phyloP scores from a whole-genome alignment of 2,329 filamentous ascomycete genomes.

The Fusarium continuum region DNA sequence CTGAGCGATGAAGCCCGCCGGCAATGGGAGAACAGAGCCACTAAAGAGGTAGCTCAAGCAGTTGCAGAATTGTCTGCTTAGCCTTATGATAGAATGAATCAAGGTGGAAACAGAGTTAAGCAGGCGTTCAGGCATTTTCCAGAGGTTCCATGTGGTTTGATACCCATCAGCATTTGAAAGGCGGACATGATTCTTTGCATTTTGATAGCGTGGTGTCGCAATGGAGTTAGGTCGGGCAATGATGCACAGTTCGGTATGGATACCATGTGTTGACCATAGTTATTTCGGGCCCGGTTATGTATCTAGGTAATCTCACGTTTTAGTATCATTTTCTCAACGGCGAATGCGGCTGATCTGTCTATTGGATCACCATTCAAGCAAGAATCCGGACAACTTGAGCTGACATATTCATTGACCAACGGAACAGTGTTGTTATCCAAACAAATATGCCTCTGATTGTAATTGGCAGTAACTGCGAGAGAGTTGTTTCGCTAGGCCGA shows the following conservation, averaged over 20 bases:
- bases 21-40: conserved; percentile 79
- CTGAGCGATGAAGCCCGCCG: conserved; percentile 73
- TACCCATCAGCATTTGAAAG: conserved; percentile 48
- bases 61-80: conserved; percentile 66
- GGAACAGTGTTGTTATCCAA: too few species aligned
- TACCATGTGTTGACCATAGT: conserved; percentile 26
- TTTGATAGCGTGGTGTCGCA: conserved; percentile 42
- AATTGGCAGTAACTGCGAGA: neutral
- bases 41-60: conserved; percentile 80
- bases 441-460: neutral
- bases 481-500: neutral
- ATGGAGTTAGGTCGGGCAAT: conserved; percentile 37
- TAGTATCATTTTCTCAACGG: conserved; percentile 24
- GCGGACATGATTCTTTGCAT: conserved; percentile 41
- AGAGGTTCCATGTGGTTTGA: conserved; percentile 45
- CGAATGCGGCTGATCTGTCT: neutral
- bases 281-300: conserved; percentile 27
- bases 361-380: neutral
- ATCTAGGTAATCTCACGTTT: conserved; percentile 32
- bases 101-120: conserved; percentile 39
- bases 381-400: neutral
- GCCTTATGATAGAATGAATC: conserved; percentile 50
- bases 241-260: conserved; percentile 17
- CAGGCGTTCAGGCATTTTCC: conserved; percentile 46
- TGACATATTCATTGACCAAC: too few species aligned